Conservation (phyloP, 352 stramenopile genomes). For the Phytophthora syringae region DNA sequence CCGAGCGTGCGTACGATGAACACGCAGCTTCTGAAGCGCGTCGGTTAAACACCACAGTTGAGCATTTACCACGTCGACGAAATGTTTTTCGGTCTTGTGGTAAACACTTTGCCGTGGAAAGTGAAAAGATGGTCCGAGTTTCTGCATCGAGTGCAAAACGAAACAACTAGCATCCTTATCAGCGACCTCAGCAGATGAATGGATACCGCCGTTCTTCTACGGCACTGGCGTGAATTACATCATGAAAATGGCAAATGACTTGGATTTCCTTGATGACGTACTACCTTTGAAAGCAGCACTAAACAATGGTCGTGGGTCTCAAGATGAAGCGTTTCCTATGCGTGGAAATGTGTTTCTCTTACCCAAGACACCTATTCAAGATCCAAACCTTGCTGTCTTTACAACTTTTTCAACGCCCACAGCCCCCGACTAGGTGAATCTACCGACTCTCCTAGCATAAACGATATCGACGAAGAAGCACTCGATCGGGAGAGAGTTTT, state of each 20-base stretch:
- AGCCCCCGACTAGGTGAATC: constrained; percentile 27
- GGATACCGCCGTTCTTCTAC: constrained; percentile 74
- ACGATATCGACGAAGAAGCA: constrained; percentile 38
- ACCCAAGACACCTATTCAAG: constrained; percentile 63
- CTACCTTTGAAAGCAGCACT: constrained; percentile 53
- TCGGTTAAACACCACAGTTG: constrained; percentile 66
- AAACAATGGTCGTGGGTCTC: constrained; percentile 43
- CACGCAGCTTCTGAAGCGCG: constrained; percentile 64
- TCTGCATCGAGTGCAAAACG: constrained; percentile 81
- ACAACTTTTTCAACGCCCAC: constrained; percentile 30
- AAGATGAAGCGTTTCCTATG: constrained; percentile 55
- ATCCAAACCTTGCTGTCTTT: constrained; percentile 64
- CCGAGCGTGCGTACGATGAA: constrained; percentile 75
- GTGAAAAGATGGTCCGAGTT: constrained; percentile 66
- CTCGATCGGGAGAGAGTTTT: constrained; percentile 60
- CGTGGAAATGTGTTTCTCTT: constrained; percentile 79
- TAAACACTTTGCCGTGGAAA: constrained; percentile 85
- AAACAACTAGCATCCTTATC: constrained; percentile 53
- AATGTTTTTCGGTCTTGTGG: constrained; percentile 81
- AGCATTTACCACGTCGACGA: constrained; percentile 58
- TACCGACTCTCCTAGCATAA: constrained; percentile 5
- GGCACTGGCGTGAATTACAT: constrained; percentile 72
- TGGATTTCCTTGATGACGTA: constrained; percentile 75
- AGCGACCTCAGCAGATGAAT: constrained; percentile 42
- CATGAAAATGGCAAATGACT: constrained; percentile 72